Evolutionary conservation across 1,139 yeast species (phyloP), one percentile per base, ranked within the genome.

Genomic region (Taphrina deformans): DNA sequence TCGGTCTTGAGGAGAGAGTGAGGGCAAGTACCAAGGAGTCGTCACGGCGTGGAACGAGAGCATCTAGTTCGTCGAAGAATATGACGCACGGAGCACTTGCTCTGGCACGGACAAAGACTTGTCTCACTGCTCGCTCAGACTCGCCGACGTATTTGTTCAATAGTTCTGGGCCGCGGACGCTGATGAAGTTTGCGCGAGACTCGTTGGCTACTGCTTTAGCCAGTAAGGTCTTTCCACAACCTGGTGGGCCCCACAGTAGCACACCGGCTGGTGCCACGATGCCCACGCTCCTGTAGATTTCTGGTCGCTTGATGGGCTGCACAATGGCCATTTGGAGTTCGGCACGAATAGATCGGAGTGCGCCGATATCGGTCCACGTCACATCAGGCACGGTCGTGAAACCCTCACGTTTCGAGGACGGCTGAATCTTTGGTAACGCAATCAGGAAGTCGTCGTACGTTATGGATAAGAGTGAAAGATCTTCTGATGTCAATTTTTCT

Each of bases 351-450:
- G 83, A 82, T 18, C 83, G 77, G 69, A 93, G 80, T 0, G 99
- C 99, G 67, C 99, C 99, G 41, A 93, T 96, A 73, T 87, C 89
- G 6, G 86, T 83, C 99, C 99, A 93, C 7, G 96, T 85, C 2
- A 93, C 97, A 75, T 93, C 98, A 0, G 99, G 99, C 10, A 95
- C 96, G 0, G 99, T 95, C 0, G 99, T 97, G 77, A 93, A 95
- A 0, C 99, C 99, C 79, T 93, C 99, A 75, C 99, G 86, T 74
- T 92, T 93, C 1, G 97, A 96, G 0, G 97, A 90, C 14, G 99
- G 99, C 77, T 95, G 99, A 44, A 93, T 88, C 0, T 93, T 85
- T 0, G 99, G 98, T 53, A 93, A 77, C 0, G 98, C 98, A 5
- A 83, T 80, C 52, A 88, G 71, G 73, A 95, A 93, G 75, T 93